phyloP scores from a whole-genome alignment of 2,329 filamentous ascomycete genomes.

The Colletotrichum brevisporum region DNA sequence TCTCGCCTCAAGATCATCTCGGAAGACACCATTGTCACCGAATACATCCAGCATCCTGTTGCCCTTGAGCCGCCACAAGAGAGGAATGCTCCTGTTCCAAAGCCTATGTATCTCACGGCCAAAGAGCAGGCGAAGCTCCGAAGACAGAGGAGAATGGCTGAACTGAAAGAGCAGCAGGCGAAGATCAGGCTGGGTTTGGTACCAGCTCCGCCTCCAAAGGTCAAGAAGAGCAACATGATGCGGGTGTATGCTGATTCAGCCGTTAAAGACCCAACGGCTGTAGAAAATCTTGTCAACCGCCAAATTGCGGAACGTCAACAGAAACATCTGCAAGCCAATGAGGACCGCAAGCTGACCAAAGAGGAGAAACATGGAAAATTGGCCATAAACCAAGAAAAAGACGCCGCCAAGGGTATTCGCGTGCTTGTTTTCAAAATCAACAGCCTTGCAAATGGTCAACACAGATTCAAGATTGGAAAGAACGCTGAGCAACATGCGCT shows the following conservation, averaged over 20 bases:
- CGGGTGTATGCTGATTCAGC: constrained; percentile 73
- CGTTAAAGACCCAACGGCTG: constrained; percentile 96
- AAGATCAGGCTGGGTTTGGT: constrained; percentile 94
- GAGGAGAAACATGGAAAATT: constrained; percentile 91
- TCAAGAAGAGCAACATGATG: constrained; percentile 98
- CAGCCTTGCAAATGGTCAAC: constrained; percentile 91
- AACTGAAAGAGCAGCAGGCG: constrained; percentile 95
- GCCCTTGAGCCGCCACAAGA: constrained; percentile 93
- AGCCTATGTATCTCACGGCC: constrained; percentile 91
- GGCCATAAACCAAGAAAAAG: constrained; percentile 84
- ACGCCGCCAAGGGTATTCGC: constrained; percentile 87
- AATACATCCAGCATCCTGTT: constrained; percentile 93
- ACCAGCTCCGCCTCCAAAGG: constrained; percentile 92
- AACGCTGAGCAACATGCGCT: constrained; percentile 92
- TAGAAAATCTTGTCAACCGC: constrained; percentile 92
- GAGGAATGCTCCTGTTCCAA: constrained; percentile 81
- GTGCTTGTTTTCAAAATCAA: constrained; percentile 91
- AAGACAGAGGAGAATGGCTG: constrained; percentile 89
- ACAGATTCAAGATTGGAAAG: constrained; percentile 92
- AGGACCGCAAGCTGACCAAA: constrained; percentile 88
- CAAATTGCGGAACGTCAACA: constrained; percentile 91
- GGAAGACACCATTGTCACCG: constrained; percentile 88
- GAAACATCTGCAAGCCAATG: constrained; percentile 83
- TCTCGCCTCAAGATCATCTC: constrained; percentile 80
- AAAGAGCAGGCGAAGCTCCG: constrained; percentile 94